Evolutionary conservation across 768 basidiomycete species (phyloP).

Genomic region (Termitomyces sp.): DNA sequence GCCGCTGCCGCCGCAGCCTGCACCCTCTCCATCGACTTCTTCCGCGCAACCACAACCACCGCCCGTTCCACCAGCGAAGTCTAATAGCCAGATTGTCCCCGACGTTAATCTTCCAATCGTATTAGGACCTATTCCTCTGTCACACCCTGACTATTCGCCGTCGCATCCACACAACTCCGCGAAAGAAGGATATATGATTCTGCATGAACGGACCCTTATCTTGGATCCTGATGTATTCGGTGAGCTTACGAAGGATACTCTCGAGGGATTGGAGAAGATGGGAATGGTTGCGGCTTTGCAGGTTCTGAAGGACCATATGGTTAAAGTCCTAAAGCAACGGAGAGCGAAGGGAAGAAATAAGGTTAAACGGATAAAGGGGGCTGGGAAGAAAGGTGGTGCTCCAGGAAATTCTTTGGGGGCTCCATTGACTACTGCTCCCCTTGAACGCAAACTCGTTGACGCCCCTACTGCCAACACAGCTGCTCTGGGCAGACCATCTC

Average conservation of each 20-base stretch:
- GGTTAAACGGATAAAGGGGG: slow-evolving; percentile 22
- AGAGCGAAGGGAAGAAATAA: slow-evolving; percentile 35
- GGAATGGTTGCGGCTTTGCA: slow-evolving; percentile 79
- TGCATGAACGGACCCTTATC: slow-evolving; percentile 80
- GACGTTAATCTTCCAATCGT: slow-evolving; percentile 74
- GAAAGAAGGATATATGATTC: slow-evolving; percentile 61
- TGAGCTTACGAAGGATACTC: slow-evolving; percentile 64
- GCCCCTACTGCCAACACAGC: not conserved
- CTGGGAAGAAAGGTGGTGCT: slow-evolving; percentile 20
- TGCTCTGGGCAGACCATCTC: not conserved
- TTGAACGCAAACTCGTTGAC: slow-evolving; percentile 16
- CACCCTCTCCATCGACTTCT: slow-evolving; percentile 16
- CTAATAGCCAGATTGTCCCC: slow-evolving; percentile 26
- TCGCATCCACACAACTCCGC: slow-evolving; percentile 41
- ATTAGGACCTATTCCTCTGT: slow-evolving; percentile 64
- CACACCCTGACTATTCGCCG: slow-evolving; percentile 49
- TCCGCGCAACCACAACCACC: slow-evolving; percentile 19
- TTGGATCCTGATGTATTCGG: slow-evolving; percentile 84
- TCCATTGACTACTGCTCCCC: slow-evolving; percentile 43
- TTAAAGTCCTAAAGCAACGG: slow-evolving; percentile 77
- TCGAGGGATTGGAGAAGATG: slow-evolving; percentile 71
- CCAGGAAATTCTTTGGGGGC: slow-evolving; percentile 12
- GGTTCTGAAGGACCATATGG: slow-evolving; percentile 80
- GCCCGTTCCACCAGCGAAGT: slow-evolving; percentile 10
- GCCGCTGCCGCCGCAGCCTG: slow-evolving; percentile 16